Conservation (phyloP, 345 rosid genomes). For the Lepidium aucheri region DNA sequence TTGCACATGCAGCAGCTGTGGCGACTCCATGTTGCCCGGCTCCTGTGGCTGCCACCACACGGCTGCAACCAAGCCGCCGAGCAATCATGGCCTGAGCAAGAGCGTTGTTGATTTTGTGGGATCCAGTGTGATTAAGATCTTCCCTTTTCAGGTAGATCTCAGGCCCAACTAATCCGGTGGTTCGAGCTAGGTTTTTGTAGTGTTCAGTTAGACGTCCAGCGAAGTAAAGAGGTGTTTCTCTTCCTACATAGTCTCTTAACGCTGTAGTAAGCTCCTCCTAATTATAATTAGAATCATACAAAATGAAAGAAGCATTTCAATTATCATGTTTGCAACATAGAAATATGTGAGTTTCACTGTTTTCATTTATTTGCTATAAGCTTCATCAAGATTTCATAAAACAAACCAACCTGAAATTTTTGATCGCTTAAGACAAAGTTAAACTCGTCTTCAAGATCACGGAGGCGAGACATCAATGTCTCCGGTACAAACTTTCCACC, state of each 20-base stretch:
- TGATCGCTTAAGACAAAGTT: slow-evolving; percentile 33
- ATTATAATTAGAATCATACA: background rate
- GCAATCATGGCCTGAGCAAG: slow-evolving; percentile 82
- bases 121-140: slow-evolving; percentile 70
- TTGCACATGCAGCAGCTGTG: slow-evolving; percentile 81
- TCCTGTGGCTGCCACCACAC: slow-evolving; percentile 65
- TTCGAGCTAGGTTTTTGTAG: slow-evolving; percentile 34
- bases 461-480: slow-evolving; percentile 40
- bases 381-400: background rate
- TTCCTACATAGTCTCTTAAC: slow-evolving; percentile 69
- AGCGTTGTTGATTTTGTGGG: slow-evolving; percentile 89
- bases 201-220: slow-evolving; percentile 57
- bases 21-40: slow-evolving; percentile 94
- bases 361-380: background rate
- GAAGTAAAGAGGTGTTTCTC: slow-evolving; percentile 76
- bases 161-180: slow-evolving; percentile 39
- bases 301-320: background rate
- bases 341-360: background rate
- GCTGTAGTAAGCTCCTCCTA: slow-evolving; percentile 57
- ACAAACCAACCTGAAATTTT: slow-evolving; percentile 52
- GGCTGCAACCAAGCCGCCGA: slow-evolving; percentile 53
- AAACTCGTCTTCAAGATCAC: slow-evolving; percentile 57
- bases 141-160: slow-evolving; percentile 80
- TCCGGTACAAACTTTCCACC: slow-evolving; percentile 87
- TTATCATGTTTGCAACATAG: background rate